Conservation (phyloP, 2,329 filamentous ascomycete species). For the Davidsoniella neocaledoniae region DNA sequence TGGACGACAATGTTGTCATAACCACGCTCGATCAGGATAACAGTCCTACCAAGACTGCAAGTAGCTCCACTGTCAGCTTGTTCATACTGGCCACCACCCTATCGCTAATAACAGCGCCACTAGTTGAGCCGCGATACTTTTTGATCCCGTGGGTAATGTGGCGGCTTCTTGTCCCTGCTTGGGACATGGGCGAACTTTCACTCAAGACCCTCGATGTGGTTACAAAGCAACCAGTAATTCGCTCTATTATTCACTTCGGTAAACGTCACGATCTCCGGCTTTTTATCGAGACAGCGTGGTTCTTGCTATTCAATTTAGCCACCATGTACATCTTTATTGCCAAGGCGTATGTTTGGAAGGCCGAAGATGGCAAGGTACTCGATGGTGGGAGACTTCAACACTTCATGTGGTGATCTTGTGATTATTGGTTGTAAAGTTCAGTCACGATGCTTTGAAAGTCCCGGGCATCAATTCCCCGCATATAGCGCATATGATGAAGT, state of each 20-base stretch:
- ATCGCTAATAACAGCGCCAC: slow-evolving; percentile 70
- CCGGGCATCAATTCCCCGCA: too few relatives aligned
- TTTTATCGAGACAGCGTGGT: slow-evolving; percentile 50
- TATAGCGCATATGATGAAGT: too few relatives aligned
- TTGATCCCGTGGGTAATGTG: slow-evolving; percentile 91
- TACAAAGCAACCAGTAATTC: neutral
- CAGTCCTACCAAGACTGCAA: slow-evolving; percentile 17
- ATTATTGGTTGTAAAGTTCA: neutral
- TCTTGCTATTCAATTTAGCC: slow-evolving; percentile 42
- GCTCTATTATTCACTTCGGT: slow-evolving; percentile 8
- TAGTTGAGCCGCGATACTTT: slow-evolving; percentile 93
- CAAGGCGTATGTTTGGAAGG: slow-evolving; percentile 49
- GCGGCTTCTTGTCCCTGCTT: slow-evolving; percentile 58
- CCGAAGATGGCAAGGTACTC: slow-evolving; percentile 32
- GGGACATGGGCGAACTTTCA: slow-evolving; percentile 15
- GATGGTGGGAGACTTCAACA: slow-evolving; percentile 47
- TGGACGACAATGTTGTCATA: slow-evolving; percentile 2
- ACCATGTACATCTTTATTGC: slow-evolving; percentile 59
- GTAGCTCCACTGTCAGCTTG: slow-evolving; percentile 32
- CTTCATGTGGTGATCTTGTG: slow-evolving; percentile 55
- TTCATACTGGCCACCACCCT: slow-evolving; percentile 54
- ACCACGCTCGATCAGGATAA: slow-evolving; percentile 17
- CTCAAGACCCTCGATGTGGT: slow-evolving; percentile 7
- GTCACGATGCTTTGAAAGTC: too few relatives aligned
- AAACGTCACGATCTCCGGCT: slow-evolving; percentile 29